phyloP scores from a whole-genome alignment of 768 basidiomycete species.

The Naganishia onofrii region DNA sequence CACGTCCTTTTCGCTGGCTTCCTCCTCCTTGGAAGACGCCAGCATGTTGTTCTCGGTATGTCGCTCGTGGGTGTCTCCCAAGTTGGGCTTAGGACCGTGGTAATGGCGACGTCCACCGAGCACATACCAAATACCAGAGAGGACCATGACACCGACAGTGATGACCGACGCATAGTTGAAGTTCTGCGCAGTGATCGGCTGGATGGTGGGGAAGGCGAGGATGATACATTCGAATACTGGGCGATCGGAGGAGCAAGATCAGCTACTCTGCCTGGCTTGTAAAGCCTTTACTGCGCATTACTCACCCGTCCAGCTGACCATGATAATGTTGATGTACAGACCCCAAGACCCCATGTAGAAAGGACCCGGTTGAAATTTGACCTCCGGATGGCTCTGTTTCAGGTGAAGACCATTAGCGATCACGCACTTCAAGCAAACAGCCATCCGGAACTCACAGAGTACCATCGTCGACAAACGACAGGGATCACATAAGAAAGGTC shows the following conservation, averaged over 20 bases:
- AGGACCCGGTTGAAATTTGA: conserved; percentile 78
- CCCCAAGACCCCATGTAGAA: conserved; percentile 69
- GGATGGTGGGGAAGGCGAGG: conserved; percentile 60
- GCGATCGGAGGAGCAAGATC: neutral
- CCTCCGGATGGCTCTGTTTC: conserved; percentile 67
- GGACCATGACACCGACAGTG: conserved; percentile 35
- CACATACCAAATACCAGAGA: conserved; percentile 37
- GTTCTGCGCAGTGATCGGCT: conserved; percentile 61
- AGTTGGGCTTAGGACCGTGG: conserved; percentile 35
- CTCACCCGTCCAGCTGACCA: conserved; percentile 36
- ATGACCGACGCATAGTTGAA: conserved; percentile 41
- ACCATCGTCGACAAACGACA: conserved; percentile 68
- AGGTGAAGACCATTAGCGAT: neutral
- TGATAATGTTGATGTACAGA: conserved; percentile 39
- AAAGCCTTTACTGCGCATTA: neutral
- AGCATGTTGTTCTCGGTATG: conserved; percentile 29
- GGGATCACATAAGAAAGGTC: conserved; percentile 80
- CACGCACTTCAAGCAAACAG: neutral
- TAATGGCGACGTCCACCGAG: conserved; percentile 34
- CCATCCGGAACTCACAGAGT: conserved; percentile 46
- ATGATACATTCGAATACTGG: conserved; percentile 46
- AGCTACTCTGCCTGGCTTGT: neutral
- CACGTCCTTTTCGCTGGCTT: conserved; percentile 11
- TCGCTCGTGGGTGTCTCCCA: conserved; percentile 29
- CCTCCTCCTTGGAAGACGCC: conserved; percentile 9